A percentile compares a stretch with the other conserved stretches of the same genome.
These are phyloP conservation scores for Moricandia arvensis DNA, from an alignment of 345 rosid genomes.

Conservation along the genomic window DNA sequence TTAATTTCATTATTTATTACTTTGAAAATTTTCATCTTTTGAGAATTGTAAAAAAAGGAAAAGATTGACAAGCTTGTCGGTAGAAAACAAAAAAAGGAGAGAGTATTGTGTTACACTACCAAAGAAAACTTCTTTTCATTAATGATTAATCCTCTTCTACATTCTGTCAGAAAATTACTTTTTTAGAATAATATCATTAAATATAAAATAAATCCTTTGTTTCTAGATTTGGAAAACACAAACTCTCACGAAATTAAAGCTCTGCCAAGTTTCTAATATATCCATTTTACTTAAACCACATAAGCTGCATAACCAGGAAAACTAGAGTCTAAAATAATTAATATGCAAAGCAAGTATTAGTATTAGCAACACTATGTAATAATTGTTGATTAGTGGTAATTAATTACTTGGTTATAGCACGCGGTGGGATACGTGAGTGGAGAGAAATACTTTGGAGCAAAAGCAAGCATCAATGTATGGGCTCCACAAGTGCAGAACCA, in stretches of 20 bases:
- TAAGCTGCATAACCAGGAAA: not conserved
- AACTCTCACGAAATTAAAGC: constrained; percentile 1
- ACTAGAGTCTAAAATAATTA: not conserved
- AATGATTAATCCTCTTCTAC: constrained; percentile 18
- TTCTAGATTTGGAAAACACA: not conserved
- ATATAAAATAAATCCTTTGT: not conserved
- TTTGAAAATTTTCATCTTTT: not conserved
- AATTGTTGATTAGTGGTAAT: not conserved
- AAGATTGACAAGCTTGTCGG: constrained; percentile 30
- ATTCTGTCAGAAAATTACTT: constrained; percentile 2
- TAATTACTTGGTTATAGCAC: constrained; percentile 37
- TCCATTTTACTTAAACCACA: not conserved
- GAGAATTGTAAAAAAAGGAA: not conserved
- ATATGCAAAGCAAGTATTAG: not conserved
- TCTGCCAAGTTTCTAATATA: not conserved
- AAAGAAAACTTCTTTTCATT: constrained; percentile 27
- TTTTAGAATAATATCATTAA: not conserved
- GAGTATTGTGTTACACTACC: constrained; percentile 6
- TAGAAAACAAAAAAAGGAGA: not conserved
- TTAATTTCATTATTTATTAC: not conserved
- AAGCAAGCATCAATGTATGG: constrained; percentile 98
- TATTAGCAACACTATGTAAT: not conserved
- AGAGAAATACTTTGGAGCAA: constrained; percentile 93
- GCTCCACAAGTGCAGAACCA: constrained; percentile 75
- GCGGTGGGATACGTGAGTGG: constrained; percentile 96